Evolutionary conservation across 192 early-diverging fungal species (phyloP), one percentile per base, ranked within the genome.

Genomic region (Backusella parvicylindrica): DNA sequence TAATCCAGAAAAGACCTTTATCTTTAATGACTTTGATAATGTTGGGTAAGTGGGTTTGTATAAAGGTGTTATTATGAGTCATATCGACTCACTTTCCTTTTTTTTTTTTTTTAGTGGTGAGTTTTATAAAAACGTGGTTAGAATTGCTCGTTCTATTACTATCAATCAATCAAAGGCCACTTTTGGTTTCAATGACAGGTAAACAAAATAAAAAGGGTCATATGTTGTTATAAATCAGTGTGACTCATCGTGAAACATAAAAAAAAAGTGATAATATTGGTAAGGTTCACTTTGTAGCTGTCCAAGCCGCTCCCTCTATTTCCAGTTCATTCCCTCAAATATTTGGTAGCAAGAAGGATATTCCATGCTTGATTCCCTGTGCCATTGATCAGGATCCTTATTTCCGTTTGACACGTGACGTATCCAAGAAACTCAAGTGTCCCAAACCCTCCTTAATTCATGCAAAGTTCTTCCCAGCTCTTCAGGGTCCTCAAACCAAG

Each of bases 301-400:
- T 99, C 38, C 95, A 99, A 87, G 93, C 95, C 12, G 94, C 98
- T 2, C 98, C 98, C 11, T 94, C 97, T 6, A 93, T 99, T 79
- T 95, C 94, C 75, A 97, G 95, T 83, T 86, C 92, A 5, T 99
- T 99, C 88, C 97, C 97, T 16, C 88, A 92, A 64, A 99, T 99
- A 68, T 99, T 98, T 86, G 98, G 98, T 32, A 77, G 78, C 23
- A 93, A 93, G 76, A 88, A 81, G 47, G 95, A 99, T 76, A 91
- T 98, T 74, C 97, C 98, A 5, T 96, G 95, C 80, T 84, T 99
- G 84, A 98, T 99, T 75, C 98, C 98, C 28, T 98, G 96, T 77
- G 97, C 95, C 53, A 97, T 99, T 79, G 98, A 99, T 81, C 98
- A 99, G 83, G 98, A 99, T 79, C 98, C 98, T 64, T 99, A 99